phyloP scores from a whole-genome alignment of 768 basidiomycete genomes.

The Jaapia argillacea region DNA sequence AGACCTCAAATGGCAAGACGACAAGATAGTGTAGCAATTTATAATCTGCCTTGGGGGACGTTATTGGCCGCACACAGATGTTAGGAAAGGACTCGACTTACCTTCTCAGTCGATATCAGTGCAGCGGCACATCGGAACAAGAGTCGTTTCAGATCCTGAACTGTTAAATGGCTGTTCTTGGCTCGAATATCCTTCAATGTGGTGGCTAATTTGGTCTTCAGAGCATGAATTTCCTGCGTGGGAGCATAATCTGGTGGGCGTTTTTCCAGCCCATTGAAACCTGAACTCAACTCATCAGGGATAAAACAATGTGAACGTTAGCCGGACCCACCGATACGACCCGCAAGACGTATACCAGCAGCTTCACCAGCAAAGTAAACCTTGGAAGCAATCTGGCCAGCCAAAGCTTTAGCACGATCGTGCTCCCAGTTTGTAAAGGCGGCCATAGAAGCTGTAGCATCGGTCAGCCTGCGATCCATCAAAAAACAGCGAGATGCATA shows the following conservation, averaged over 20 bases:
- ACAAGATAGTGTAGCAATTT: constrained; percentile 84
- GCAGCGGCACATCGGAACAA: constrained; percentile 82
- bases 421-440: constrained; percentile 53
- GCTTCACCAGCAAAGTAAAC: constrained; percentile 86
- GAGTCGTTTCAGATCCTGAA: constrained; percentile 77
- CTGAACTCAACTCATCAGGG: constrained; percentile 21
- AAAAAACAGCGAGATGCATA: constrained; percentile 14
- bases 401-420: constrained; percentile 73
- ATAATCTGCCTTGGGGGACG: constrained; percentile 56
- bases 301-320: neutral
- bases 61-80: constrained; percentile 1
- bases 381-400: constrained; percentile 83
- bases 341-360: constrained; percentile 67
- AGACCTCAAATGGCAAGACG: constrained; percentile 78
- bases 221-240: constrained; percentile 46
- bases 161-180: constrained; percentile 64
- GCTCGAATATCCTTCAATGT: constrained; percentile 58
- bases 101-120: constrained; percentile 61
- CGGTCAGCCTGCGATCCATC: constrained; percentile 4
- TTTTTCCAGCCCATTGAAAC: constrained; percentile 48
- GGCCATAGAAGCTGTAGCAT: constrained; percentile 39
- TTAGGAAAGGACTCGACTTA: constrained; percentile 12
- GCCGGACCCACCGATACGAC: constrained; percentile 42
- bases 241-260: constrained; percentile 51
- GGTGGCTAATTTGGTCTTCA: constrained; percentile 58